A percentile compares a stretch with the other conserved stretches of the same genome.
These are phyloP conservation scores for Colletotrichum sp. DNA, from an alignment of 2,329 filamentous ascomycete species.

Conservation along the genomic window DNA sequence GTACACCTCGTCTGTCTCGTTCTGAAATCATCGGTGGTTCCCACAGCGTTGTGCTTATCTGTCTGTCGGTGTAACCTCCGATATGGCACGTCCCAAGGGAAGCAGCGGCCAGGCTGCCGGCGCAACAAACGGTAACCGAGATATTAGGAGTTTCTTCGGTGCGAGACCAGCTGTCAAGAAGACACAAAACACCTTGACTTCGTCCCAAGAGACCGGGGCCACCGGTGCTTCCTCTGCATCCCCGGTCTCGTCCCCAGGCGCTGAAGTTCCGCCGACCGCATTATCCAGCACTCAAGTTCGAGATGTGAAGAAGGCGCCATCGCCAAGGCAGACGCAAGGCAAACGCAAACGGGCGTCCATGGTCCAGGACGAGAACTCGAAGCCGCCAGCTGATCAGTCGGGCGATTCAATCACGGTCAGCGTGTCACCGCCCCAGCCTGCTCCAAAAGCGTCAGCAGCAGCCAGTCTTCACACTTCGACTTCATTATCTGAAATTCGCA, in stretches of 20 bases:
- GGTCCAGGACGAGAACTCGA: not conserved
- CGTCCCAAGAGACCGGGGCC: not conserved
- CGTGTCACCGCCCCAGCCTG: not conserved
- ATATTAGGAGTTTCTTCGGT: slow-evolving; percentile 16
- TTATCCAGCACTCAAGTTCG: not conserved
- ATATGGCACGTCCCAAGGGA: slow-evolving; percentile 11
- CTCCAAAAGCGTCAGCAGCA: not conserved
- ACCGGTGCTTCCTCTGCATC: not conserved
- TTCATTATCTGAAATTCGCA: slow-evolving; percentile 3
- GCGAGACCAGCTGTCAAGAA: not conserved
- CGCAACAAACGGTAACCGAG: not conserved
- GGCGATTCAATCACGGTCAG: not conserved
- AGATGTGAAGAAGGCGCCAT: not conserved
- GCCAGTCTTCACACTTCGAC: not conserved
- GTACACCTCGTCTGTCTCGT: not conserved
- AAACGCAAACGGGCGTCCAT: not conserved
- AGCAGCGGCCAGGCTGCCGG: not conserved
- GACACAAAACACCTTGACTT: not conserved
- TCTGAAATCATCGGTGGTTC: not conserved
- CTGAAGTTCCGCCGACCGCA: not conserved
- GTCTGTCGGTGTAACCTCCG: not conserved
- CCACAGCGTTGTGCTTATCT: not conserved
- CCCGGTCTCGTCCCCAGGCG: not conserved
- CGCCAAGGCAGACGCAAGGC: not conserved
- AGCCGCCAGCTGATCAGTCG: not conserved